Evolutionary conservation across 2,329 filamentous ascomycete species (phyloP), one percentile per base, ranked within the genome.

Genomic region (Sporothrix inflata): DNA sequence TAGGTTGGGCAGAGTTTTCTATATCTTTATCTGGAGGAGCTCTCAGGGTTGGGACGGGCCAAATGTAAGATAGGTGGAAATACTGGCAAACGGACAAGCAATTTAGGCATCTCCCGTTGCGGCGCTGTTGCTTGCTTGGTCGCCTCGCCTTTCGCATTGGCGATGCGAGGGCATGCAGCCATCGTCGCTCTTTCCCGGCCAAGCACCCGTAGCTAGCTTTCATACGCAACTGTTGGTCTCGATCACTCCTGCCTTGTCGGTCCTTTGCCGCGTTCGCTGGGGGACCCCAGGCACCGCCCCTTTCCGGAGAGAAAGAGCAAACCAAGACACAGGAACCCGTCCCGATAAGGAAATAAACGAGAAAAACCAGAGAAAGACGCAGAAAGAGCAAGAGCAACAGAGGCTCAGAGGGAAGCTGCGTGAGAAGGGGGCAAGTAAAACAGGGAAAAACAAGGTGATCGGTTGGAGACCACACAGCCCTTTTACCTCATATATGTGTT

Each of bases 381-480:
- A 69, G 61, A 57, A 73, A 24, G 40, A 69, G 51, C 69, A 65
- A 27, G 38, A 65, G 60, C 63, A 24, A 49, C 16, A 34, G 40
- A 49, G 14, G 42, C 38, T 65, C 38, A 45, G 60, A 63, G 42
- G 61, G 61, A 66, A 66, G 63, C 24, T 66, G 42, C 63, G 42
- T 34, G 63, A 30, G 63, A 49, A 65, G 42, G 24, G 24, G 21
- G 68, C 55, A 30, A 21, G 40, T 8, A 27, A 72, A 74, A 73
- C 69, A 75, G 55, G 72, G 71, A 74, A 69, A 69, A 73, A 72
- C 72, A 75, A 57, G 70, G 51, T 51, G 71, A 53, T 57, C 73
- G 74, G 61, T 71, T 57, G 74, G 72, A 60, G 45, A 51, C 42
- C 14, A 47, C 40, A 45, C 24, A 30, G 40, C 24, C 68, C 12